phyloP scores from a whole-genome alignment of 495 filamentous ascomycete species.

The Tetracladium marchalianum region DNA sequence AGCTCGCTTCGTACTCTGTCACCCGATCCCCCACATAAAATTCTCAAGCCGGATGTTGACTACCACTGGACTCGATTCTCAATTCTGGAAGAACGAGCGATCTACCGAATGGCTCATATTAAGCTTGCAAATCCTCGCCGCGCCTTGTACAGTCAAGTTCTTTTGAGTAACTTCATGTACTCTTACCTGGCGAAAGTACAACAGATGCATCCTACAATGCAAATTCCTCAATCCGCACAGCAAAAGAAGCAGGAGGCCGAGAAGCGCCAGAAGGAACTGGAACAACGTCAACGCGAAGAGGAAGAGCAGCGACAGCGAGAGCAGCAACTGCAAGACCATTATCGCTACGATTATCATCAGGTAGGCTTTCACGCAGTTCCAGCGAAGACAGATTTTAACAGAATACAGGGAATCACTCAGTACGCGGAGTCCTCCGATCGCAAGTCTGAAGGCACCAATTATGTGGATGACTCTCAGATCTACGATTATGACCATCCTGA shows the following conservation, averaged over 20 bases:
- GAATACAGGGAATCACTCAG: constrained; percentile 13
- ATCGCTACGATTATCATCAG: constrained; percentile 39
- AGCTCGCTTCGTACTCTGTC: constrained; percentile 64
- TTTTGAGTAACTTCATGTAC: constrained; percentile 99
- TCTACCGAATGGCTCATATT: constrained; percentile 97
- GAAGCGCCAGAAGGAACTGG: constrained; percentile 51
- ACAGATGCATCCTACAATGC: constrained; percentile 90
- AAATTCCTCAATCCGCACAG: constrained; percentile 58
- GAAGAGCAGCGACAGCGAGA: constrained; percentile 34
- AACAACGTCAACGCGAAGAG: constrained; percentile 35
- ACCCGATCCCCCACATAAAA: constrained; percentile 64
- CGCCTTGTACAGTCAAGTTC: constrained; percentile 86
- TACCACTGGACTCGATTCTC: constrained; percentile 95
- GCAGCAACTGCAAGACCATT: constrained; percentile 26
- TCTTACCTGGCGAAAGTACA: constrained; percentile 98
- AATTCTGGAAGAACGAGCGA: constrained; percentile 91
- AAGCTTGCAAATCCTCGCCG: constrained; percentile 95
- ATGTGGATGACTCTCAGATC: constrained; percentile 48
- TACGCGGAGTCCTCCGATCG: constrained; percentile 18
- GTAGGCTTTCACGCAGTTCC: constrained; percentile 19
- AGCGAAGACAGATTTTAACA: neutral
- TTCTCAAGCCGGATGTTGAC: constrained; percentile 75
- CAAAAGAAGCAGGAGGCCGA: constrained; percentile 54
- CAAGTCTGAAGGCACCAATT: constrained; percentile 35
- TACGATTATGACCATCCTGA: constrained; percentile 44